phyloP scores from a whole-genome alignment of 2,329 filamentous ascomycete genomes.

The Verticillium zaregamsianum region DNA sequence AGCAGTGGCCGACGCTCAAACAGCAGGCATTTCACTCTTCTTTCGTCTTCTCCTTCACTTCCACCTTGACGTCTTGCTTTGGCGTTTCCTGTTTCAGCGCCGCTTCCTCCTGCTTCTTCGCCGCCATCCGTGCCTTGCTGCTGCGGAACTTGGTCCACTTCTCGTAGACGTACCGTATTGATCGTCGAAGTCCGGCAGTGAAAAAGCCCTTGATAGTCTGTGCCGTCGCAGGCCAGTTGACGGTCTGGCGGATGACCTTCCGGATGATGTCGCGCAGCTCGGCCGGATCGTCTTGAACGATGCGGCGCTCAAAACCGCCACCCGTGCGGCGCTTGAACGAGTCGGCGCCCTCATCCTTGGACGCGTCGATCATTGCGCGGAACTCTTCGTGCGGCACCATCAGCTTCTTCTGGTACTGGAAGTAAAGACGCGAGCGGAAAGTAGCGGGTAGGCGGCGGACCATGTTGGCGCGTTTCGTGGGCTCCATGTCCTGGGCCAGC shows the following conservation, averaged over 20 bases:
- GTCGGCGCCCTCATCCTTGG: conserved; percentile 62
- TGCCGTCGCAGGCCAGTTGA: conserved; percentile 85
- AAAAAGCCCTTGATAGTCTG: conserved; percentile 82
- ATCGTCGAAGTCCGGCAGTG: conserved; percentile 69
- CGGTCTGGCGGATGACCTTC: conserved; percentile 77
- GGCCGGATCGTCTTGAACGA: conserved; percentile 64
- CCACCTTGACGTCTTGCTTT: neutral
- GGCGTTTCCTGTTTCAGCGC: neutral
- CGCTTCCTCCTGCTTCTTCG: conserved; percentile 7
- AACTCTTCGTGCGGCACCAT: conserved; percentile 81
- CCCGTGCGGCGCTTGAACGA: conserved; percentile 71
- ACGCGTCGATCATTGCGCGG: conserved; percentile 72
- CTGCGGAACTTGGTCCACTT: conserved; percentile 67
- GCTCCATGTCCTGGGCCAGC: conserved; percentile 88
- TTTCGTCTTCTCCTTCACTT: neutral
- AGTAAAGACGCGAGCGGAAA: conserved; percentile 88
- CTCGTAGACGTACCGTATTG: conserved; percentile 73
- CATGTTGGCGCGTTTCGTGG: conserved; percentile 89
- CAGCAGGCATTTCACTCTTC: neutral
- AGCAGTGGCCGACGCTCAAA: neutral
- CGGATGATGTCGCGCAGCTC: conserved; percentile 69
- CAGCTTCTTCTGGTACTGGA: conserved; percentile 90
- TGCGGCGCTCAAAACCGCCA: conserved; percentile 80
- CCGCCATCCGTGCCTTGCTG: conserved; percentile 27
- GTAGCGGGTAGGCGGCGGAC: conserved; percentile 82